These are phyloP conservation scores for Marchantia paleacea DNA, from an alignment of 225 moss, liverwort and hornwort genomes.

Conservation along the genomic window DNA sequence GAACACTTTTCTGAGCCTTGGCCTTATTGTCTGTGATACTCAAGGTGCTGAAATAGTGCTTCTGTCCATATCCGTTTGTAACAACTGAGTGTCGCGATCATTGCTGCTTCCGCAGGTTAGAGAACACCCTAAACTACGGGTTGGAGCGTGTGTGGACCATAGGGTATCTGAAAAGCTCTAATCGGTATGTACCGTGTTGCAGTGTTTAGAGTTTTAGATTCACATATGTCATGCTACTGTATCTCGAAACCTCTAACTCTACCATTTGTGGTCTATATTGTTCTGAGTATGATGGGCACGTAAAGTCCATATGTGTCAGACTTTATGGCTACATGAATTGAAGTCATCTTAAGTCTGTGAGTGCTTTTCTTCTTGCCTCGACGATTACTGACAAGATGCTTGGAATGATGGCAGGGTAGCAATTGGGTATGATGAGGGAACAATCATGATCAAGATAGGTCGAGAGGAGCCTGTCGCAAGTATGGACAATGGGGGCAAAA, in stretches of 20 bases:
- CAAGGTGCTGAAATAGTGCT: not conserved
- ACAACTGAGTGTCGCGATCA: not conserved
- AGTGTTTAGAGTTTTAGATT: not conserved
- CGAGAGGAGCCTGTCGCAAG: constrained; percentile 97
- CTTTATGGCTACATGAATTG: not conserved
- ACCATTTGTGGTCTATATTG: not conserved
- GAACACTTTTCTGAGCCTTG: not conserved
- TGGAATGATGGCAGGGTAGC: constrained; percentile 63
- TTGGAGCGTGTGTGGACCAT: constrained; percentile 96
- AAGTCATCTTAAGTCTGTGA: not conserved
- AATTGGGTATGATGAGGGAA: constrained; percentile 96
- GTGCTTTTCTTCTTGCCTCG: not conserved
- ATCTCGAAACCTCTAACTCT: not conserved
- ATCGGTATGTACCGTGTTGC: constrained; percentile 48
- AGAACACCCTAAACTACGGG: constrained; percentile 94
- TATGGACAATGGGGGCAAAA: constrained; percentile 94
- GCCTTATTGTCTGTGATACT: not conserved
- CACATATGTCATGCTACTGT: not conserved
- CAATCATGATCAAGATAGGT: constrained; percentile 97
- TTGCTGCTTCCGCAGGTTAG: constrained; percentile 51
- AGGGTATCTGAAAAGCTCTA: constrained; percentile 80
- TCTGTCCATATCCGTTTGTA: not conserved
- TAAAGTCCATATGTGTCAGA: not conserved
- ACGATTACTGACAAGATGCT: not conserved
- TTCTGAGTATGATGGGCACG: not conserved